A percentile compares a stretch with the other conserved stretches of the same genome.
These are phyloP conservation scores for Calonectria naviculata DNA, from an alignment of 2,329 filamentous ascomycete species.

Conservation along the genomic window DNA sequence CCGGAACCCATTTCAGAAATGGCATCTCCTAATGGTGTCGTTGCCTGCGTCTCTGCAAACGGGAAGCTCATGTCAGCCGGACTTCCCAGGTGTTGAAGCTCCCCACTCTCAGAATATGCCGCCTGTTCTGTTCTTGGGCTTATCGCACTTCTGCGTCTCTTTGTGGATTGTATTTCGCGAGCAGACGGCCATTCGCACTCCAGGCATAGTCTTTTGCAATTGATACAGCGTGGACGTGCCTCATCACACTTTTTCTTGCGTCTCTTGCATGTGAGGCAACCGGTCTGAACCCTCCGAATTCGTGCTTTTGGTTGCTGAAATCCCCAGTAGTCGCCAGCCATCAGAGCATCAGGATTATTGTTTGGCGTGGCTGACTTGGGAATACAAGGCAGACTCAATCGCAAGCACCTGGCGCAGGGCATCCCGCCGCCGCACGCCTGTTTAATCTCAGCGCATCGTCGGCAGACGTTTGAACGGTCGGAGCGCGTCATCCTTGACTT, in stretches of 20 bases:
- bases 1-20: too few species aligned
- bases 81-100: too few species aligned
- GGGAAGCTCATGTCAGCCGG: too few species aligned
- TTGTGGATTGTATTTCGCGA: too few species aligned
- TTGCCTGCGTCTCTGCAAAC: too few species aligned
- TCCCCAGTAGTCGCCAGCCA: background rate
- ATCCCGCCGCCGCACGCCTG: constrained; percentile 48
- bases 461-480: constrained; percentile 37
- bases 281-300: constrained; percentile 49
- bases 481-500: constrained; percentile 6
- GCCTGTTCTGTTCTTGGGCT: too few species aligned
- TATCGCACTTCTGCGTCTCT: too few species aligned
- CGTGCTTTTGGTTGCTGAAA: constrained; percentile 45
- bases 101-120: too few species aligned
- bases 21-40: too few species aligned
- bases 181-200: constrained; percentile 46
- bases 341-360: background rate
- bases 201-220: constrained; percentile 49
- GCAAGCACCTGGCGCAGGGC: constrained; percentile 47
- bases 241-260: constrained; percentile 62
- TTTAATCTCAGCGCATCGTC: constrained; percentile 50
- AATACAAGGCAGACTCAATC: constrained; percentile 39
- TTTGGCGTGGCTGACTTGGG: background rate
- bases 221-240: constrained; percentile 53
- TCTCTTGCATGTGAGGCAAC: constrained; percentile 57